Base-by-base conservation (phyloP, 2,329 filamentous ascomycete genomes). In the Coniella vitis region DNA sequence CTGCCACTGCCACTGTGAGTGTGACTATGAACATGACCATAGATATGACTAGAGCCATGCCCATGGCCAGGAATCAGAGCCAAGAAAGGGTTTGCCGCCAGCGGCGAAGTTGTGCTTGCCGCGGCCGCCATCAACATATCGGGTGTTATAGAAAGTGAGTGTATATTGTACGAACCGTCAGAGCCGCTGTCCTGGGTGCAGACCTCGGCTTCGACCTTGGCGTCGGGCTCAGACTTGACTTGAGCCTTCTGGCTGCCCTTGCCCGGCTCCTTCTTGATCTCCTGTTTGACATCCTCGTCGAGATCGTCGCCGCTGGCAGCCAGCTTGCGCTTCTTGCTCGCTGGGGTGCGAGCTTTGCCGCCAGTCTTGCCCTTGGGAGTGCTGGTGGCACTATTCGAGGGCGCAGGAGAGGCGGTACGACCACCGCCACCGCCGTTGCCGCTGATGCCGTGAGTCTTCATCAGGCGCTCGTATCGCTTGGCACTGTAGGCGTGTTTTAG, bases 401-500 rank as follows among this genome's bases (percentile, higher is more conserved):
- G 45, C 22, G 25, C 50, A 36, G 47, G 45, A 40, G 53, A 45
- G 47, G 25, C 38, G 39, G 35, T 38, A 22, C 39, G 61, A 45
- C 56, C 51, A 10, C 49, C 49, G 29, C 54, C 25, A 29, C 25
- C 58, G 39, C 55, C 57, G 42, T 58, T 60, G 43, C 59, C 44
- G 9, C 56, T 44, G 47, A 83, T 75, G 21, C 71, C 72, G 55
- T 82, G 69, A 8, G 74, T 66, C 61, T 83, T 82, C 65, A 84
- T 70, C 60, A 87, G 72, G 29, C 83, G 76, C 63, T 84, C 79
- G 58, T 83, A 86, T 56, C 83, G 71, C 65, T 86, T 86, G 54
- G 81, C 76, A 1, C 83, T 86, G 58, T 25, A 8, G 4, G 17
- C 52, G n/a, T 13, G 22, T 12, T 14, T 49, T 4, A 37, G 19